Evolutionary conservation across 2,329 filamentous ascomycete genomes (phyloP).

Genomic region (Aspergillus niger): DNA sequence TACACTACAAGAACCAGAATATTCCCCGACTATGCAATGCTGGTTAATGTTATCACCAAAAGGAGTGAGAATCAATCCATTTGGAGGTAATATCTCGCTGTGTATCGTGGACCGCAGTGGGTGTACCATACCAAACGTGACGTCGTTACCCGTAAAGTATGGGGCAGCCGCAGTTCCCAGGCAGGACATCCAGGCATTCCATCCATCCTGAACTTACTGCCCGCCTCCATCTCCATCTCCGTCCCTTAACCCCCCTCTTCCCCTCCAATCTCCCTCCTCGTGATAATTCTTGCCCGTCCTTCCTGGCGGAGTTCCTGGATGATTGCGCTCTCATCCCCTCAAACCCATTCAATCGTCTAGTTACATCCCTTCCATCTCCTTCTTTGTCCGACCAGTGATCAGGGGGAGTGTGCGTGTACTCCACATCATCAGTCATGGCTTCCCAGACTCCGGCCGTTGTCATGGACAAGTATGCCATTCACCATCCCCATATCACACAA

Average conservation of each 20-base stretch:
- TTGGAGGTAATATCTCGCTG: too few relatives aligned
- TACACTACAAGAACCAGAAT: too few relatives aligned
- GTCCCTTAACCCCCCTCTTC: constrained; percentile 8
- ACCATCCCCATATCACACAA: constrained; percentile 28
- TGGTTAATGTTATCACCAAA: too few relatives aligned
- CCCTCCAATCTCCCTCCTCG: constrained; percentile 5
- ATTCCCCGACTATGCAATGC: too few relatives aligned
- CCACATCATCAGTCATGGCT: constrained; percentile 66
- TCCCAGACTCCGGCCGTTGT: constrained; percentile 99
- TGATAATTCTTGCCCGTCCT: constrained; percentile 4
- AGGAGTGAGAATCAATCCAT: too few relatives aligned
- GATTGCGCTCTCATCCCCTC: constrained; percentile 5
- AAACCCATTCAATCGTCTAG: constrained; percentile 2
- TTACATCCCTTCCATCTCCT: constrained; percentile 2
- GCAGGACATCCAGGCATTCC: not conserved
- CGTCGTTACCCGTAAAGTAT: not conserved
- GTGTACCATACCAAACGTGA: too few relatives aligned
- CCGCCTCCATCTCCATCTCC: constrained; percentile 12
- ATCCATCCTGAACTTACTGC: constrained; percentile 1
- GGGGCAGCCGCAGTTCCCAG: not conserved
- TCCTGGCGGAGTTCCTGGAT: not conserved
- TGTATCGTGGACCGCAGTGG: too few relatives aligned
- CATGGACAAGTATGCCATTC: constrained; percentile 96
- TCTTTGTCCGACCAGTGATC: constrained; percentile 13
- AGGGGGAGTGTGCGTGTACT: constrained; percentile 22